Evolutionary conservation across 1,139 yeast genomes (phyloP).

Genomic region (Yamadazyma songkhlaensis): DNA sequence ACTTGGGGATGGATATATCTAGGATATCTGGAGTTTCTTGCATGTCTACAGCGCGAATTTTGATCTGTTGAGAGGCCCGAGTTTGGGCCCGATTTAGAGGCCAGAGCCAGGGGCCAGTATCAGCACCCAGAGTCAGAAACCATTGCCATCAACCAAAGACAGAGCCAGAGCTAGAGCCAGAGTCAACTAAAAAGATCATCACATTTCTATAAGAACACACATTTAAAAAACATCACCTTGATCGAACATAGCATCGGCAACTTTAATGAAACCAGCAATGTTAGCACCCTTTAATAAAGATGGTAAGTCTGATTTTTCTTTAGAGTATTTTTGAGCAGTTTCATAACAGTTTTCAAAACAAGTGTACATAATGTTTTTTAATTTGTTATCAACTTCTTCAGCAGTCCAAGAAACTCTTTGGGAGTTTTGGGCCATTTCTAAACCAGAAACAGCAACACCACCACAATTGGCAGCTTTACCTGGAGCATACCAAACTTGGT

Average conservation of each 20-base stretch:
- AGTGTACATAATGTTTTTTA: constrained; percentile 87
- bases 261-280: constrained; percentile 98
- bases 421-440: constrained; percentile 99
- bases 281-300: constrained; percentile 98
- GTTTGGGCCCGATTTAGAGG: no score
- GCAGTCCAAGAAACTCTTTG: constrained; percentile 85
- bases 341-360: constrained; percentile 92
- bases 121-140: background rate
- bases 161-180: no score
- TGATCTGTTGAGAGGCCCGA: no score
- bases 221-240: constrained; percentile 81
- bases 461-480: constrained; percentile 99
- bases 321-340: constrained; percentile 78
- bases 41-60: background rate
- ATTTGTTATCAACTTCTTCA: constrained; percentile 84
- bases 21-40: constrained; percentile 4
- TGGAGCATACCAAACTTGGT: constrained; percentile 95
- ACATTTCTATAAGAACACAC: background rate
- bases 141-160: no score
- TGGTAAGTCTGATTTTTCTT: constrained; percentile 73
- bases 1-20: constrained; percentile 6
- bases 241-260: constrained; percentile 96
- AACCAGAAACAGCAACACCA: constrained; percentile 98
- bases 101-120: no score
- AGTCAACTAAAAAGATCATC: background rate